These are phyloP conservation scores for Bimuria novae-zelandiae DNA, from an alignment of 2,329 filamentous ascomycete genomes.

Conservation along the genomic window DNA sequence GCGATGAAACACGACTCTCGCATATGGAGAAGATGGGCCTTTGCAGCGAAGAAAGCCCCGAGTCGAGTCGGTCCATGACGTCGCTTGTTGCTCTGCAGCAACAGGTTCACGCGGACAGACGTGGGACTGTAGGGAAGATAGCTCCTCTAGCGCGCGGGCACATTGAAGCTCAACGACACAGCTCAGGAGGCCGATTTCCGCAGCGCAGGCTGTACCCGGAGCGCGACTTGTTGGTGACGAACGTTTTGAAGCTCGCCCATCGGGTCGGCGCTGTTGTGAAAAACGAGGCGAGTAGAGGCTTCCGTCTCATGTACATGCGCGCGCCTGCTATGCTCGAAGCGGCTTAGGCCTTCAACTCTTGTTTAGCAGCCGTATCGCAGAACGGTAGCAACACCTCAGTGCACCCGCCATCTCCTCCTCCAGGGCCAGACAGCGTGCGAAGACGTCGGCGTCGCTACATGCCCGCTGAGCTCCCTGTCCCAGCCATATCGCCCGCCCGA, in stretches of 20 bases:
- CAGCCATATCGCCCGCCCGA: slow-evolving; percentile 3
- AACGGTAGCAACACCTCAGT: neutral
- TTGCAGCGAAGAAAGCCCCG: neutral
- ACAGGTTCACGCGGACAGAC: too few relatives aligned
- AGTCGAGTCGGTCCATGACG: neutral
- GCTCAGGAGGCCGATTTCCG: too few relatives aligned
- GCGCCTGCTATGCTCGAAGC: neutral
- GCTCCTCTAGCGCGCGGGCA: too few relatives aligned
- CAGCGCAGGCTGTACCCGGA: too few relatives aligned
- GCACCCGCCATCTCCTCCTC: slow-evolving; percentile 17
- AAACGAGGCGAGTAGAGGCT: too few relatives aligned
- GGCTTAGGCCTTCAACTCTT: neutral
- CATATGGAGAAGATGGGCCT: neutral
- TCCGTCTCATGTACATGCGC: neutral
- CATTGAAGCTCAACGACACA: too few relatives aligned
- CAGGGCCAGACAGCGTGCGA: slow-evolving; percentile 20
- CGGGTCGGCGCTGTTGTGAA: too few relatives aligned
- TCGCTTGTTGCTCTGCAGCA: neutral
- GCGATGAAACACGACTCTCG: slow-evolving; percentile 3
- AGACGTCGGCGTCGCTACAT: slow-evolving; percentile 13
- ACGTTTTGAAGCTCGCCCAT: too few relatives aligned
- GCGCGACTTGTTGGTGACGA: too few relatives aligned
- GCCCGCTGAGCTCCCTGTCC: slow-evolving; percentile 7
- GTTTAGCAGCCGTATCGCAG: too few relatives aligned
- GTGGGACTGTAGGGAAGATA: too few relatives aligned